Base-by-base conservation (phyloP, 345 rosid genomes). In the Heritiera littoralis region DNA sequence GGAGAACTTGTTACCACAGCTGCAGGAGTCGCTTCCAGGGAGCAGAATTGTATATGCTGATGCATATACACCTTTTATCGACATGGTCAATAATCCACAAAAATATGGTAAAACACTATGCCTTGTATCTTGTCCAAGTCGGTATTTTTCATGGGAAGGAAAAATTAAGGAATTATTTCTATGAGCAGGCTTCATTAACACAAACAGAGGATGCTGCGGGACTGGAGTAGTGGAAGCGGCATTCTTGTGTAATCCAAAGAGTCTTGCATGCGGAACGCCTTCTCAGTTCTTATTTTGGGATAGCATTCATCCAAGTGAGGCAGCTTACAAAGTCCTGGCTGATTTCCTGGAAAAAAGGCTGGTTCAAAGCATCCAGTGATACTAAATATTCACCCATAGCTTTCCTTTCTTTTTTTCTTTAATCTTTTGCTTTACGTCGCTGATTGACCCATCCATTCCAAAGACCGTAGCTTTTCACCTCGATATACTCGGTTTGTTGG, bases 201-300 rank as follows among this genome's bases (percentile, higher is more conserved):
- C 84, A 15, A 74, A 72, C n/a, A 83, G 15, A 76, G 89, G 89
- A 70, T 88, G 92, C 78, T 92, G 92, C 48, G 85, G 91, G 64
- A 81, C 79, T 5, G 87, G 89, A 48, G 18, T 43, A 11, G 17
- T 81, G 13, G 90, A 87, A 80, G 78, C 68, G 23, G 61, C 82
- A 32, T 40, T 72, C 58, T 58, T 85, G 81, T 89, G 91, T 59
- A 81, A 84, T 64, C 17, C 23, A 32, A 5, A 10, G 55, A 80
- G 85, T 20, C 84, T 77, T 54, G 18, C 17, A 54, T 54, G 58
- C 78, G 28, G 15, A 6, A 68, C 72, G 54, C 74, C 85, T 17
- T 86, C 83, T 11, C 73, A 88, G 69, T 84, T 70, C 66, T 2
- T 87, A 54, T 54, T 54, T 54, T 54, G 58, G 58, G 58, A 54